Base-by-base conservation (phyloP, 2,329 filamentous ascomycete species). In the Trichoderma aggressivum region DNA sequence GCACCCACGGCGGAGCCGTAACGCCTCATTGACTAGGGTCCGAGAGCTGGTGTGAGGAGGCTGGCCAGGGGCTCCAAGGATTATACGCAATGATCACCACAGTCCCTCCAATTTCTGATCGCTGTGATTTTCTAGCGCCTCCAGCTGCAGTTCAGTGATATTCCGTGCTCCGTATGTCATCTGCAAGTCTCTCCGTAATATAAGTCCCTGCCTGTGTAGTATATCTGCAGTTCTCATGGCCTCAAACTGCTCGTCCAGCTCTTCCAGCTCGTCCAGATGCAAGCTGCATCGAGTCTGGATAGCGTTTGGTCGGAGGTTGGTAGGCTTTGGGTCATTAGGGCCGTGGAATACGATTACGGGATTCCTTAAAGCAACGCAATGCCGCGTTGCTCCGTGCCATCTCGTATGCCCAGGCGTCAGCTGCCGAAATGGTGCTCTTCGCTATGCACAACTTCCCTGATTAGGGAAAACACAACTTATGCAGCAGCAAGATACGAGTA, bases 261-360 rank as follows among this genome's bases (percentile, higher is more conserved):
- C n/a, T 28, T 50, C 24, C 24, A 63, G 7, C 10, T 56, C 18
- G 43, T 34, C 62, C 34, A 43, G 47, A 6, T 53, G n/a, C 28
- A 59, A 34, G 56, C n/a, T 59, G 28, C 28, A 50, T 36, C 5
- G 3, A 55, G n/a, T 24, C 24, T 14, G 10, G 47, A 24, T 56
- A 62, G 59, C 59, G 43, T 47, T 56, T 63, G 67, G 50, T 36
- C 61, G 68, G 68, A 65, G 68, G 53, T 14, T 65, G 60, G 60
- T 64, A 70, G 50, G 60, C 68, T 65, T 59, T 65, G 36, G 59
- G 68, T 70, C 53, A 65, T 58, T 59, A 30, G 68, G 60, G 34
- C 61, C 28, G 50, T 65, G 26, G 53, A 70, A 70, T 70, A 70
- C 68, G 68, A 70, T 70, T 70, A 70, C 68, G 68, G 68, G 34